These are phyloP conservation scores for Paradendryphiella salina DNA, from an alignment of 2,329 filamentous ascomycete genomes.

Conservation along the genomic window DNA sequence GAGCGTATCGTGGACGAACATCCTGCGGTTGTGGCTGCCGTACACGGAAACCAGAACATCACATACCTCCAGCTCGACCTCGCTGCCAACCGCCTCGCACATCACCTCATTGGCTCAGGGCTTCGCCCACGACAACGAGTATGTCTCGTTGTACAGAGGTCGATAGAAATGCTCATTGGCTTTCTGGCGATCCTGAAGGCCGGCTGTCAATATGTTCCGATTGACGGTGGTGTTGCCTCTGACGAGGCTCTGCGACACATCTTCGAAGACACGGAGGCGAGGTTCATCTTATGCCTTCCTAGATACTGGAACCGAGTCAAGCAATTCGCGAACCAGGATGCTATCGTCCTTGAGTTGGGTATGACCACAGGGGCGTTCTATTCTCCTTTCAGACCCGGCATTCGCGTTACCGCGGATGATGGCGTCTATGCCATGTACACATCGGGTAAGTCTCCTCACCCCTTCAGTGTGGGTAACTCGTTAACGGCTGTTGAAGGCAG, in stretches of 20 bases:
- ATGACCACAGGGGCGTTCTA: slow-evolving; percentile 18
- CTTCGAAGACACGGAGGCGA: slow-evolving; percentile 52
- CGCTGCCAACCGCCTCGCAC: slow-evolving; percentile 38
- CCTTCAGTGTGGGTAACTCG: neutral
- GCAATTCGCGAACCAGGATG: slow-evolving; percentile 16
- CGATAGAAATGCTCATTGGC: slow-evolving; percentile 61
- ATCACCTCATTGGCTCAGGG: slow-evolving; percentile 37
- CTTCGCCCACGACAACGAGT: slow-evolving; percentile 50
- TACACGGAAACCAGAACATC: slow-evolving; percentile 18
- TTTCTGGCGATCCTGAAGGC: slow-evolving; percentile 61
- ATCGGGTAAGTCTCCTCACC: slow-evolving; percentile 41
- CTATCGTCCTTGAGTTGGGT: slow-evolving; percentile 23
- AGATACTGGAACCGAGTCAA: slow-evolving; percentile 37
- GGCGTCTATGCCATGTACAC: slow-evolving; percentile 56
- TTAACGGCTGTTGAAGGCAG: slow-evolving; percentile 44
- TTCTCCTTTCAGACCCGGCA: slow-evolving; percentile 21
- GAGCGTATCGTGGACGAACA: slow-evolving; percentile 7
- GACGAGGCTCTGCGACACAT: slow-evolving; percentile 52
- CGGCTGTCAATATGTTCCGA: slow-evolving; percentile 63
- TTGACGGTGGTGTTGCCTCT: slow-evolving; percentile 56
- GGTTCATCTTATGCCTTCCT: slow-evolving; percentile 54
- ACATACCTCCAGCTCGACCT: slow-evolving; percentile 39
- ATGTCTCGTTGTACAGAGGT: slow-evolving; percentile 60
- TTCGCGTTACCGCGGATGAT: slow-evolving; percentile 25
- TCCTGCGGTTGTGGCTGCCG: slow-evolving; percentile 4